These are phyloP conservation scores for Russula virescens DNA, from an alignment of 768 basidiomycete genomes.

Conservation along the genomic window DNA sequence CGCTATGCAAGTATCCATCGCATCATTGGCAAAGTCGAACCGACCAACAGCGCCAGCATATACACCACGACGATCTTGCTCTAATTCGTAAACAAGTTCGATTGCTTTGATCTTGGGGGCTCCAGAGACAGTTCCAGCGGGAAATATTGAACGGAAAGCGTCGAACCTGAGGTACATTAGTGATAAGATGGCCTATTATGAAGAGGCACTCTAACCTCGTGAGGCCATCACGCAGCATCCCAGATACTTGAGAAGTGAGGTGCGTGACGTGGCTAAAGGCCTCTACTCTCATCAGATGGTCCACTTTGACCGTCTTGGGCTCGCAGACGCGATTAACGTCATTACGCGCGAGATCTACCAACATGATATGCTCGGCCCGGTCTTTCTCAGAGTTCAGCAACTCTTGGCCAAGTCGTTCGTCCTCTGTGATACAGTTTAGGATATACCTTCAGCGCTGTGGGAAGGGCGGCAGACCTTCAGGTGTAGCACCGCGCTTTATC, in stretches of 20 bases:
- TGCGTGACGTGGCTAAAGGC: conserved; percentile 99
- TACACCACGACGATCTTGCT: conserved; percentile 85
- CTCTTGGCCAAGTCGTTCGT: conserved; percentile 66
- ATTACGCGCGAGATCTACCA: conserved; percentile 95
- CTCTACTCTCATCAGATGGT: conserved; percentile 88
- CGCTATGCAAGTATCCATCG: conserved; percentile 98
- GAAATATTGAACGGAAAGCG: conserved; percentile 98
- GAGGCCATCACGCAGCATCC: conserved; percentile 70
- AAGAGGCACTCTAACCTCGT: conserved; percentile 52
- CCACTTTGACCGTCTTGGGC: conserved; percentile 92
- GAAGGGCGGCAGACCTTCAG: conserved; percentile 59
- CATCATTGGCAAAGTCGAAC: conserved; percentile 91
- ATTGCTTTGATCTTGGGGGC: conserved; percentile 99
- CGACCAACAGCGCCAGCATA: conserved; percentile 98
- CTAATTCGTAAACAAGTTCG: conserved; percentile 81
- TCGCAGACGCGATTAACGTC: conserved; percentile 97
- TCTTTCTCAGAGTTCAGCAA: conserved; percentile 88
- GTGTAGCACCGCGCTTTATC: conserved; percentile 75
- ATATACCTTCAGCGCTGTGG: conserved; percentile 4
- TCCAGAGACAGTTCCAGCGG: conserved; percentile 96
- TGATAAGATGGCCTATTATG: neutral
- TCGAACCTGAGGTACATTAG: conserved; percentile 62
- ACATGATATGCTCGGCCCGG: conserved; percentile 97
- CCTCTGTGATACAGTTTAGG: conserved; percentile 55
- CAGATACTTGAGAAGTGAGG: conserved; percentile 92